Evolutionary conservation across 192 early-diverging fungal genomes (phyloP), one percentile per base, ranked within the genome.

Genomic region (Entophlyctis luteolus): DNA sequence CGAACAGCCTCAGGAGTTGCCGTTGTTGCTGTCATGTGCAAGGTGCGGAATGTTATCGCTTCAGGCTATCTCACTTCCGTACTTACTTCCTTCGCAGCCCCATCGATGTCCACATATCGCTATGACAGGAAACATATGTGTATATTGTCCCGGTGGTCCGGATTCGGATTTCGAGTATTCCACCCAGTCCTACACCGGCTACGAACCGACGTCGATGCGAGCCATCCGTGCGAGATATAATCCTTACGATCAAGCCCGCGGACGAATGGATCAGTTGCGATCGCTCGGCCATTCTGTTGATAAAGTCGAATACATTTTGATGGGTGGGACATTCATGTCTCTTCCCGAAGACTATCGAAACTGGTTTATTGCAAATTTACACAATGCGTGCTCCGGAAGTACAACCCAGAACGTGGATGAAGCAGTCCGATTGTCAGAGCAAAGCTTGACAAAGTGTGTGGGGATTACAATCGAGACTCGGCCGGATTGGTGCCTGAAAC

Each of bases 251-350:
- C 97, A 99, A 75, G 84, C 95, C 18, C 78, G 92, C 14, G 93
- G 93, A 4, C 88, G 97, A 16, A 86, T 98, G 18, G 95, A 97
- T 75, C 97, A 99, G 77, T 86, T 99, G 3, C 87, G 91, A 72
- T 73, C 81, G 53, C 82, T 99, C 48, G 97, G 97, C 0, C 97
- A 99, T 69, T 90, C 81, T 68, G 95, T 97, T 31, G 97, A 99
- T 74, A 99, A 99, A 73, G 77, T 94, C 31, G 97, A 99, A 76
- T 99, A 94, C 72, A 96, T 99, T 68, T 75, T 99, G 48, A 99
- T 99, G 97, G 97, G 97, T 48, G 97, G 97, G 34, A 99, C 97
- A 0, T 99, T 99, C 74, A 99, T 99, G 97, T 93, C 91, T 3
- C 73, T 99, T 62, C 67, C 85, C 3, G 94, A 97, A 74, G 93